Evolutionary conservation across 2,329 filamentous ascomycete species (phyloP), one percentile per base, ranked within the genome.

Genomic region (Colletotrichum caudatum): DNA sequence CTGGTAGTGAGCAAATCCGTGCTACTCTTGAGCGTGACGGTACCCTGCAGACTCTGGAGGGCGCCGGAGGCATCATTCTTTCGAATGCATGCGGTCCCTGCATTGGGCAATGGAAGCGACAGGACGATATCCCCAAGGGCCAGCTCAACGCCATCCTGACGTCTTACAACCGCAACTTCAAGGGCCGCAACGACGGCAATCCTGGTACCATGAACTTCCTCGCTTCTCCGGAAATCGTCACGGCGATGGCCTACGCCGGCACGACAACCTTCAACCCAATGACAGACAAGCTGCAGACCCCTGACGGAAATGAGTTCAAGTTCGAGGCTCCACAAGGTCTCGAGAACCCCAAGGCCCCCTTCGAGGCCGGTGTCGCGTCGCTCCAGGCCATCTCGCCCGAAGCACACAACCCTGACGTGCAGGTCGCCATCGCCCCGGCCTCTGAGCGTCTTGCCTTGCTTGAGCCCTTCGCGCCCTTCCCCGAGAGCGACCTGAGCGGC

Each of bases 81-180:
- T 95, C 96, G 62, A 99, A 98, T 81, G 96, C 96, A 48, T 99
- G 96, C 78, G 96, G 93, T 3, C 94, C 94, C 41, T 97, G 95
- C 80, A 97, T 97, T 76, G 95, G 95, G 1, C 94, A 97, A 83
- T 99, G 96, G 96, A 93, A 93, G 80, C 92, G 96, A 69, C 95
- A 93, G 23, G 96, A 98, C 78, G 93, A 91, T 29, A 89, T 97
- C 23, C 81, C 84, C 71, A 97, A 97, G 84, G 95, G 94, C 73
- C 93, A 95, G 70, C 86, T 90, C 65, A 99, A 99, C 79, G 96
- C 96, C 73, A 98, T 99, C 77, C 90, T 99, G 78, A 95, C 94
- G 12, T 98, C 95, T 0, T 99, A 98, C 86, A 99, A 99, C 88
- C 93, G 96, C 73, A 99, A 99, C 84, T 99, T 99, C 87, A 93